A percentile compares a stretch with the other conserved stretches of the same genome.
Conservation (phyloP, 129 eudicot species). For the Apium graveolens region DNA sequence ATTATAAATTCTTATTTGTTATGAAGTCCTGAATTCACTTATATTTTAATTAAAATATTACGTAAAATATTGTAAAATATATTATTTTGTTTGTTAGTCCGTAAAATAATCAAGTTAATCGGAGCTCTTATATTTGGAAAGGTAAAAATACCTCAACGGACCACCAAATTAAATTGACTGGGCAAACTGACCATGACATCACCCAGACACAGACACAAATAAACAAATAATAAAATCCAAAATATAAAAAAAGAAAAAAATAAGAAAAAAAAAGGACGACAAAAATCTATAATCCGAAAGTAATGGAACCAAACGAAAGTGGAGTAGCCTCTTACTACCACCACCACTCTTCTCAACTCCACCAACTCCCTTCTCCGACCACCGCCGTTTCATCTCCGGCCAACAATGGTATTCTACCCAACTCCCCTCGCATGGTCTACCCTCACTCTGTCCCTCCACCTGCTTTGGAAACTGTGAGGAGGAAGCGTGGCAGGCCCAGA, state of each 20-base stretch:
- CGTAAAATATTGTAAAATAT: too few relatives aligned
- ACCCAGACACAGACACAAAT: not conserved
- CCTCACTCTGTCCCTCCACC: conserved; percentile 51
- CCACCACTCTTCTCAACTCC: conserved; percentile 36
- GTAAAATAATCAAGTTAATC: too few relatives aligned
- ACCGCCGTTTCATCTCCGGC: conserved; percentile 24
- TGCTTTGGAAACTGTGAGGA: conserved; percentile 39
- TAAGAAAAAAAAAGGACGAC: not conserved
- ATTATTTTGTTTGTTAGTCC: too few relatives aligned
- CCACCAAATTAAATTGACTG: too few relatives aligned
- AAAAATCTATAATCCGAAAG: conserved; percentile 11
- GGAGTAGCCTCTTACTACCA: conserved; percentile 61
- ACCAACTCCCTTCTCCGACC: conserved; percentile 27
- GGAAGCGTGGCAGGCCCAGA: conserved; percentile 70
- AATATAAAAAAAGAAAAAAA: not conserved
- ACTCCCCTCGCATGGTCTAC: conserved; percentile 31
- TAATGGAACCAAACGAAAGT: conserved; percentile 71
- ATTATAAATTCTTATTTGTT: too few relatives aligned
- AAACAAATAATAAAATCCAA: not conserved
- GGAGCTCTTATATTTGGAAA: too few relatives aligned
- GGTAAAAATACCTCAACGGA: too few relatives aligned
- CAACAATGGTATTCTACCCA: conserved; percentile 42
- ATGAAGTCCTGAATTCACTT: too few relatives aligned
- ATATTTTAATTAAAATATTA: too few relatives aligned
- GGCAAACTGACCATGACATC: not conserved